Evolutionary conservation across 768 basidiomycete species (phyloP), one percentile per base, ranked within the genome.

Genomic region (Mycena crocata): DNA sequence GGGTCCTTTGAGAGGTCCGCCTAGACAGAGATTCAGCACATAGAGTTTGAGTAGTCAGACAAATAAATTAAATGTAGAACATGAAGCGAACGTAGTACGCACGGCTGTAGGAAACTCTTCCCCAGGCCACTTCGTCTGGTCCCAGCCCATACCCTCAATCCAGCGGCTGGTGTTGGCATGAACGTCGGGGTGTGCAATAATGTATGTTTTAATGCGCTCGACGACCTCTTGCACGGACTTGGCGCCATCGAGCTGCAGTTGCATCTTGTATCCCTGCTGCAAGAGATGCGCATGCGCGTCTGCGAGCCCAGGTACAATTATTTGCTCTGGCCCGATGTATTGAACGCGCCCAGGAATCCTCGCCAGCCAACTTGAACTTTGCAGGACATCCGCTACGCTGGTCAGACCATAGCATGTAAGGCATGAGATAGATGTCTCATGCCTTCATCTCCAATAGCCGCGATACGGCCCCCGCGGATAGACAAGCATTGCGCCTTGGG

Each of bases 91-190:
- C 74, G 84, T 30, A 71, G 66, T 40, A n/a, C 61, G n/a, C 58
- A 93, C 94, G 1, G 93, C 90, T 34, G 85, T 89, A 3, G 95
- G 95, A 68, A 94, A 96, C 26, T 82, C 74, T 12, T 81, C 76
- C 14, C 81, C 83, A 9, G 83, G 68, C 93, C 93, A 94, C 62
- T 86, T 84, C 1, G 92, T 97, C 77, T 99, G 95, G 73, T 99
- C 94, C 96, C 96, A 99, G 6, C 96, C 96, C 82, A 92, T 87
- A 14, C 95, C 96, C 70, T 90, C 82, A 44, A 98, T 87, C 94
- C 94, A 98, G 7, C 73, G 79, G 4, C 83, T 79, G 3, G 78
- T 81, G 72, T 93, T 85, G 4, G 83, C 74, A 1, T 80, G 74
- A 8, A 91, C 75, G 40, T 89, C 87, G 0, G 91, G 87, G 57